Percentiles rank a stretch among this genome's conserved stretches.
phyloP scores from a whole-genome alignment of 352 stramenopile genomes.

The Phytophthora hybrid region DNA sequence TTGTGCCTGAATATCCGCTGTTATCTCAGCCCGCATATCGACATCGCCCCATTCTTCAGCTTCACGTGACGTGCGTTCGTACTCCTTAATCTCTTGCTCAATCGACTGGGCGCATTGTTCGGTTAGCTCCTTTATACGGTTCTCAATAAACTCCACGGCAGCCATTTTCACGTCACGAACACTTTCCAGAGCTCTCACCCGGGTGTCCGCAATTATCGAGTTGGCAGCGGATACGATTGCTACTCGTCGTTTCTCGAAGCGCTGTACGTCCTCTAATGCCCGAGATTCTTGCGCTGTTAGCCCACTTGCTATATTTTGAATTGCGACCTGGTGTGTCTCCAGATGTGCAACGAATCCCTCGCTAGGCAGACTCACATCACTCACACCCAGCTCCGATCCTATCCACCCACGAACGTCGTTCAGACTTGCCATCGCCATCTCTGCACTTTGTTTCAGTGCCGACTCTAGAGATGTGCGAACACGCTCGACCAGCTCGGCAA shows the following conservation, averaged over 20 bases:
- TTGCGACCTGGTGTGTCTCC: slow-evolving; percentile 13
- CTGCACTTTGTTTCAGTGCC: background rate
- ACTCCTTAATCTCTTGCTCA: slow-evolving; percentile 47
- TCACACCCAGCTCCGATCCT: slow-evolving; percentile 17
- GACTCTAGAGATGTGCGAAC: slow-evolving; percentile 14
- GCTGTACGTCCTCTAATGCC: slow-evolving; percentile 53
- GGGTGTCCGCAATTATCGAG: slow-evolving; percentile 56
- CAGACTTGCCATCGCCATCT: slow-evolving; percentile 14
- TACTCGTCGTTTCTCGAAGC: slow-evolving; percentile 54
- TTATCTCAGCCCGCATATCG: slow-evolving; percentile 7
- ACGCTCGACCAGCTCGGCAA: slow-evolving; percentile 11
- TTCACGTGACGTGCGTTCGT: slow-evolving; percentile 35
- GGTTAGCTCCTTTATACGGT: slow-evolving; percentile 44
- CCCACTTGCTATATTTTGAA: slow-evolving; percentile 29
- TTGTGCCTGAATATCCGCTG: slow-evolving; percentile 8
- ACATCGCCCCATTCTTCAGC: slow-evolving; percentile 19
- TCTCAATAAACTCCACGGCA: slow-evolving; percentile 50
- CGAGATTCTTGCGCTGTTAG: slow-evolving; percentile 51
- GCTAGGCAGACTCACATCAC: slow-evolving; percentile 21
- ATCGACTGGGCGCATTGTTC: slow-evolving; percentile 44
- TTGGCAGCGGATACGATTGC: slow-evolving; percentile 42
- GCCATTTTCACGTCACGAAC: slow-evolving; percentile 48
- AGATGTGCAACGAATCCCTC: slow-evolving; percentile 26
- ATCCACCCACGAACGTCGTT: slow-evolving; percentile 24
- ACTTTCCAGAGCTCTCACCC: slow-evolving; percentile 43